Conservation (phyloP, 169 alveolate genomes). For the Ichthyophthirius multifiliis region DNA sequence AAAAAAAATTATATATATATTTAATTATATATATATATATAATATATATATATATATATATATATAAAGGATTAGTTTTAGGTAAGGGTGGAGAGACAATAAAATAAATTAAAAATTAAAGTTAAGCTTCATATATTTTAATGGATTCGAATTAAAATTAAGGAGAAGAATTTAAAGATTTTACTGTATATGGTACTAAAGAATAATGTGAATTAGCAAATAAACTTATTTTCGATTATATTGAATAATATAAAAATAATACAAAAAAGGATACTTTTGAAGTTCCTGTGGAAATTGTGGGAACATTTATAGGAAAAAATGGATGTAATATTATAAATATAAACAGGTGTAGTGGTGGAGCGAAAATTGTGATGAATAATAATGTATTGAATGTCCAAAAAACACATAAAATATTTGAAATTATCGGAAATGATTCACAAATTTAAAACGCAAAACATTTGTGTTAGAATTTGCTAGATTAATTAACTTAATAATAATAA, state of each 20-base stretch:
- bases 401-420: not conserved
- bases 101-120: constrained; percentile 57
- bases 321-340: constrained; percentile 34
- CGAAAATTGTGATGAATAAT: not conserved
- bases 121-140: constrained; percentile 71
- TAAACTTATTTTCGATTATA: not conserved
- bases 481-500: not conserved
- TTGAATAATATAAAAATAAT: constrained; percentile 20
- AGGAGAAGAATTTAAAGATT: not conserved
- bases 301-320: constrained; percentile 72
- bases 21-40: constrained; percentile 72
- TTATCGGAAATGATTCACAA: not conserved
- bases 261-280: constrained; percentile 64
- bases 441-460: not conserved
- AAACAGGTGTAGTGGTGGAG: constrained; percentile 1
- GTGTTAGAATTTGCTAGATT: constrained; percentile 1
- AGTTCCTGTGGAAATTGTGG: constrained; percentile 76
- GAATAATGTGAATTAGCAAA: constrained; percentile 50
- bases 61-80: constrained; percentile 81
- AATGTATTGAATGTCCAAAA: not conserved
- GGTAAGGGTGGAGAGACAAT: constrained; percentile 87
- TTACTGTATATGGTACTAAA: constrained; percentile 60
- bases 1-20: constrained; percentile 41
- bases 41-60: constrained; percentile 75
- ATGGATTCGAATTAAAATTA: constrained; percentile 58